phyloP scores from a whole-genome alignment of 2,329 filamentous ascomycete genomes.

The Dendrostoma leiphaemia region DNA sequence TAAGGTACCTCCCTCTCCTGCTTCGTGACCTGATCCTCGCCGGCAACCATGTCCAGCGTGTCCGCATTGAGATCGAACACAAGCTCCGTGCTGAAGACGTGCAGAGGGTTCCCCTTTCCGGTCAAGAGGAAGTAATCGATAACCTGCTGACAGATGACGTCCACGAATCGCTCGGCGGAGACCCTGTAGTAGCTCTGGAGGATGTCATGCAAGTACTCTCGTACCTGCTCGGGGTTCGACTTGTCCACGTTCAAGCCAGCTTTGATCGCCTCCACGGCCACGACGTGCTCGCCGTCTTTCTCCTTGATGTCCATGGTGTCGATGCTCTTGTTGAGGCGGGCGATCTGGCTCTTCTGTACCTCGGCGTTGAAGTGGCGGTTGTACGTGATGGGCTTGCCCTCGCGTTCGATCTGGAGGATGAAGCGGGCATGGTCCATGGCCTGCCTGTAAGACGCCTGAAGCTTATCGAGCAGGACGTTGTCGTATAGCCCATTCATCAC shows the following conservation, averaged over 20 bases:
- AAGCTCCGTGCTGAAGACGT: slow-evolving; percentile 49
- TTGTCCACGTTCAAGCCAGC: slow-evolving; percentile 11
- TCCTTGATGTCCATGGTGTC: slow-evolving; percentile 11
- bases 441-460: slow-evolving; percentile 42
- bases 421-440: slow-evolving; percentile 49
- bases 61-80: slow-evolving; percentile 45
- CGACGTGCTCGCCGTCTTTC: neutral
- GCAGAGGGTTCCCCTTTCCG: slow-evolving; percentile 48
- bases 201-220: slow-evolving; percentile 57
- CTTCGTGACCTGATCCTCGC: slow-evolving; percentile 47
- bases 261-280: neutral
- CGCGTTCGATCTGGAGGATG: slow-evolving; percentile 50
- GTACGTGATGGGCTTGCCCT: slow-evolving; percentile 43
- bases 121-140: slow-evolving; percentile 52
- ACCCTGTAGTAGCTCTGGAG: slow-evolving; percentile 62
- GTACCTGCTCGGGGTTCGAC: slow-evolving; percentile 20
- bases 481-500: slow-evolving; percentile 42
- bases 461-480: slow-evolving; percentile 42
- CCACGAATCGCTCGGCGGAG: slow-evolving; percentile 59
- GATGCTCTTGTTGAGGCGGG: slow-evolving; percentile 22
- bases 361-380: slow-evolving; percentile 51
- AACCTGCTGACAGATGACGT: slow-evolving; percentile 59
- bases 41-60: slow-evolving; percentile 55
- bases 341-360: slow-evolving; percentile 26
- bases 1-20: slow-evolving; percentile 38